These are phyloP conservation scores for Gonapodya prolifera DNA, from an alignment of 192 early-diverging fungal species.

Conservation along the genomic window DNA sequence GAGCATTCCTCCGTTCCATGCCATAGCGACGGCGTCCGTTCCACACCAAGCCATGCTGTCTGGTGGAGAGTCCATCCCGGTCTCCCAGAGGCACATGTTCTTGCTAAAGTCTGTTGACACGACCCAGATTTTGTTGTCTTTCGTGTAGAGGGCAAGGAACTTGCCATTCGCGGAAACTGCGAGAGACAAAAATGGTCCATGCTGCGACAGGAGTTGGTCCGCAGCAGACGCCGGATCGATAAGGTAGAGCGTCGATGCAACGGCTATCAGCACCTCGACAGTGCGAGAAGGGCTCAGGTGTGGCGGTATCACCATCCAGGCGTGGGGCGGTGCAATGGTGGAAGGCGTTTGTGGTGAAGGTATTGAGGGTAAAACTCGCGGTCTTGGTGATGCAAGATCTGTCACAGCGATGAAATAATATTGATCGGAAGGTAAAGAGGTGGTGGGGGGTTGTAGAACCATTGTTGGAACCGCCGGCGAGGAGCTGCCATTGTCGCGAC, in stretches of 20 bases:
- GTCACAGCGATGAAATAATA: constrained; percentile 69
- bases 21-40: neutral
- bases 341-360: neutral
- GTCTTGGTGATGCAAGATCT: constrained; percentile 76
- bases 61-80: constrained; percentile 47
- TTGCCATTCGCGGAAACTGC: constrained; percentile 91
- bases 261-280: constrained; percentile 76
- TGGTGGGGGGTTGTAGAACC: neutral
- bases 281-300: constrained; percentile 74
- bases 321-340: constrained; percentile 37
- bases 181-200: constrained; percentile 83
- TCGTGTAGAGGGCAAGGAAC: constrained; percentile 73
- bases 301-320: constrained; percentile 83
- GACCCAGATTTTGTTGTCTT: constrained; percentile 69
- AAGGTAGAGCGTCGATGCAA: constrained; percentile 62
- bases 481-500: neutral
- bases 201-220: constrained; percentile 46
- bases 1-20: neutral
- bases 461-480: neutral
- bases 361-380: constrained; percentile 44
- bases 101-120: constrained; percentile 92
- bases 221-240: constrained; percentile 45
- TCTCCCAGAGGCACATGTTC: constrained; percentile 73
- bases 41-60: constrained; percentile 56
- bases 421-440: constrained; percentile 18